Conservation (phyloP, 1,284 basidiomycete species). For the Trametes hirsuta region DNA sequence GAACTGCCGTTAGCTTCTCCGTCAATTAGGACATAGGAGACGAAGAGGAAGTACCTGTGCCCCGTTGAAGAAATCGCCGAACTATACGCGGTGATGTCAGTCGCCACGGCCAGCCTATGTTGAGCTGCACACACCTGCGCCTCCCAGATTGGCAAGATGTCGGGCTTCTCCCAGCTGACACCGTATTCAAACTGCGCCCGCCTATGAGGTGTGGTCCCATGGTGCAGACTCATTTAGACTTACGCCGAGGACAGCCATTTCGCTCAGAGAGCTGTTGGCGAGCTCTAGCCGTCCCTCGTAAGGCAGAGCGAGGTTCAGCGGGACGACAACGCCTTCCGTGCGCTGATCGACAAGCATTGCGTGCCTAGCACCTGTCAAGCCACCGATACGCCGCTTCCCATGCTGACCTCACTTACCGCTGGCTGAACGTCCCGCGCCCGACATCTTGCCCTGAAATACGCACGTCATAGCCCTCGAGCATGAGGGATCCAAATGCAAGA, state of each 20-base stretch:
- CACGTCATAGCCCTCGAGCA: constrained; percentile 79
- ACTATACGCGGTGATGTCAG: constrained; percentile 43
- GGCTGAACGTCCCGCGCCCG: constrained; percentile 88
- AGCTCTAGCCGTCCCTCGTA: constrained; percentile 76
- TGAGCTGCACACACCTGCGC: constrained; percentile 59
- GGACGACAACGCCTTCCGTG: constrained; percentile 77
- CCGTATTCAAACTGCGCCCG: constrained; percentile 79
- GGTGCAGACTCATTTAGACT: constrained; percentile 31
- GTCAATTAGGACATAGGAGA: constrained; percentile 6
- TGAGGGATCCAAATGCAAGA: constrained; percentile 82
- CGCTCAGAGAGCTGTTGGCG: constrained; percentile 87
- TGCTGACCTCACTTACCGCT: constrained; percentile 53
- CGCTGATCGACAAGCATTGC: constrained; percentile 90
- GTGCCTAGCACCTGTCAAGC: constrained; percentile 52
- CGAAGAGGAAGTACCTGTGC: constrained; percentile 55
- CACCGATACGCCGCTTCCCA: constrained; percentile 1
- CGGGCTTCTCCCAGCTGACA: constrained; percentile 83
- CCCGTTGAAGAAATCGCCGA: constrained; percentile 92
- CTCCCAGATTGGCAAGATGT: constrained; percentile 86
- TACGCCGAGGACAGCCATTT: constrained; percentile 85
- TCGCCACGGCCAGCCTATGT: neutral
- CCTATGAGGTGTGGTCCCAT: constrained; percentile 7
- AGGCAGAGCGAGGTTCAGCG: constrained; percentile 71
- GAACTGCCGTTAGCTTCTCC: neutral
- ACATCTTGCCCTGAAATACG: constrained; percentile 91